Conservation (phyloP, 2,329 filamentous ascomycete species). For the Fusarium brevicatenulatum region DNA sequence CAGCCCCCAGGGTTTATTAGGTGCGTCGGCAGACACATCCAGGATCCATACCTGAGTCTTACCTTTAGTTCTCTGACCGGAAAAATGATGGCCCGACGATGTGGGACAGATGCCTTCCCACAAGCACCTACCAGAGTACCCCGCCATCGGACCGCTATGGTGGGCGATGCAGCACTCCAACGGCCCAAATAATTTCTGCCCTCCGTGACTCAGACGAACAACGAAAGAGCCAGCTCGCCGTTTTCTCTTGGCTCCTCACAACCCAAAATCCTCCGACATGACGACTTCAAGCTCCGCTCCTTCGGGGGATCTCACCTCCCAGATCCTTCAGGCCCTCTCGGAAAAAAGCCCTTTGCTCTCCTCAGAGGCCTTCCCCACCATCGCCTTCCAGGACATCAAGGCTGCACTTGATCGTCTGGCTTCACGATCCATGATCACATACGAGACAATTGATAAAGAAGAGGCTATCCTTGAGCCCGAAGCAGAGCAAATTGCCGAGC, state of each 20-base stretch:
- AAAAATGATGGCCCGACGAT: constrained; percentile 23
- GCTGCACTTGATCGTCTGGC: constrained; percentile 86
- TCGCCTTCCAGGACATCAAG: constrained; percentile 78
- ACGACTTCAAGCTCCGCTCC: constrained; percentile 51
- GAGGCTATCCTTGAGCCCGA: constrained; percentile 80
- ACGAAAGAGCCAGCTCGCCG: constrained; percentile 25
- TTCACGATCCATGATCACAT: constrained; percentile 86
- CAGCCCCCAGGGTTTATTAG: neutral
- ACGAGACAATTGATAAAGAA: constrained; percentile 84
- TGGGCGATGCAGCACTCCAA: constrained; percentile 31
- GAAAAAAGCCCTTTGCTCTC: constrained; percentile 73
- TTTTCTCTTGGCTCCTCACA: constrained; percentile 20
- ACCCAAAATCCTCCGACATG: constrained; percentile 50
- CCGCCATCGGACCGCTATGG: constrained; percentile 38
- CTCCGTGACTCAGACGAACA: constrained; percentile 42
- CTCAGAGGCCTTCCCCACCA: constrained; percentile 73
- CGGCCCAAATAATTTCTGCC: constrained; percentile 42
- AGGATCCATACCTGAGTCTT: neutral
- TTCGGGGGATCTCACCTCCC: constrained; percentile 67
- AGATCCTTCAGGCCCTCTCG: constrained; percentile 73
- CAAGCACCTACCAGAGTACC: constrained; percentile 36
- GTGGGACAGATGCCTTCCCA: constrained; percentile 7
- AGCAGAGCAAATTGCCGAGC: constrained; percentile 74
- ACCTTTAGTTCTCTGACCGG: constrained; percentile 1
- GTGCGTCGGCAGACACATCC: constrained; percentile 1